These are phyloP conservation scores for Taphrina sp. DNA, from an alignment of 1,139 yeast species.

Conservation along the genomic window DNA sequence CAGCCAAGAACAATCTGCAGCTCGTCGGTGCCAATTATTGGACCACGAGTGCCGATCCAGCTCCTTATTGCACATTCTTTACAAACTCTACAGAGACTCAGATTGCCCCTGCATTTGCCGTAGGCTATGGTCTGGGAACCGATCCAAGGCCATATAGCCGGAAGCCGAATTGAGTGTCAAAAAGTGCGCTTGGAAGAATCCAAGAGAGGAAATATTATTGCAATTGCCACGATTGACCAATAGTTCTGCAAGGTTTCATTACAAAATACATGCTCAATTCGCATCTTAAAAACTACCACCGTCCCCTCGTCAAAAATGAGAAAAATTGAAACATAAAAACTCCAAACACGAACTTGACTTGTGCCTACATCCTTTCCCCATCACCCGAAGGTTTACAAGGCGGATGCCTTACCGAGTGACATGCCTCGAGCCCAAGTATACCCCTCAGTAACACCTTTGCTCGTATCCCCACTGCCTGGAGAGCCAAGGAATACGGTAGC, in stretches of 20 bases:
- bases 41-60: slow-evolving; percentile 7
- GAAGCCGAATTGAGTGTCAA: slow-evolving; percentile 2
- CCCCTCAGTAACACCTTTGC: slow-evolving; percentile 7
- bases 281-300: too few species aligned
- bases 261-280: too few species aligned
- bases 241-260: too few species aligned
- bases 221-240: too few species aligned
- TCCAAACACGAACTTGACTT: too few species aligned
- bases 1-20: slow-evolving; percentile 3
- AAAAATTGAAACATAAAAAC: too few species aligned
- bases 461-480: neutral
- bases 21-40: slow-evolving; percentile 20
- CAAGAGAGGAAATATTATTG: too few species aligned
- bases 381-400: too few species aligned
- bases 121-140: slow-evolving; percentile 7
- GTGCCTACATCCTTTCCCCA: too few species aligned
- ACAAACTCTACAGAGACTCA: slow-evolving; percentile 7
- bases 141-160: neutral
- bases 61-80: slow-evolving; percentile 19
- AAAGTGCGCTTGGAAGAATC: too few species aligned
- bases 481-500: slow-evolving; percentile 19
- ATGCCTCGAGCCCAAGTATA: slow-evolving; percentile 14
- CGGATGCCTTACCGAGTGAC: slow-evolving; percentile 6
- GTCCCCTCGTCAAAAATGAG: too few species aligned
- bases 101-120: slow-evolving; percentile 6